Base-by-base conservation (phyloP, 1,139 yeast species). In the Nakaseomyces delphensis region DNA sequence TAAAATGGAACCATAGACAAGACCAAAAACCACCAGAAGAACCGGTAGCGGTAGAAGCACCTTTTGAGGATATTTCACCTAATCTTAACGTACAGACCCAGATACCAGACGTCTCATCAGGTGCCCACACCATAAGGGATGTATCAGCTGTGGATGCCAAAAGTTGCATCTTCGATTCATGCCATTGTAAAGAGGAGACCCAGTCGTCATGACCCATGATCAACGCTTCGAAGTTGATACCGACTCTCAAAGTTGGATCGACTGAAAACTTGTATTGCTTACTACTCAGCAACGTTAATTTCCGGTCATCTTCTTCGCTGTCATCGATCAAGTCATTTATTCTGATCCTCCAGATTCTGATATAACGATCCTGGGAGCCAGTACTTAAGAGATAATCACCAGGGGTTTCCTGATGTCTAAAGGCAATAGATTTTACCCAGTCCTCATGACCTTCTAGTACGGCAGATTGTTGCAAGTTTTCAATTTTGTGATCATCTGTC, bases 201-300 rank as follows among this genome's bases (percentile, higher is more conserved):
- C 98, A 93, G 62, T 93, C 99, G 59, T 93, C 99, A 61, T 93
- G 98, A 8, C 98, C 98, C 83, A 91, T 82, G 25, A 93, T 77
- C 48, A 93, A 73, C 0, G 98, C 96, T 59, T 93, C 98, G 58
- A 87, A 87, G 50, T 77, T 78, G 45, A 86, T 72, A 0, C 86
- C 76, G 42, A 62, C 61, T 42, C 53, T 55, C n/a, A 62, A 51
- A 11, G 55, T 55, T 2, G 51, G 45, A 1, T 63, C 67, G 11
- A 75, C 56, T 9, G 55, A 47, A 53, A 81, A 81, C 48, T 70
- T 71, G 58, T 79, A 77, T 60, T 79, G 84, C 51, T 81, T 82
- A 59, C 82, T 83, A 37, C 65, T 65, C 45, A 83, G 64, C 24
- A 83, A 64, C 4, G 71, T 67, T 47, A 83, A 67, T 50, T 74